Percentiles rank a stretch among this genome's conserved stretches.
Evolutionary conservation across 148 eudicot genomes (phyloP).

Genomic region (Vaccinium vitisidaea): DNA sequence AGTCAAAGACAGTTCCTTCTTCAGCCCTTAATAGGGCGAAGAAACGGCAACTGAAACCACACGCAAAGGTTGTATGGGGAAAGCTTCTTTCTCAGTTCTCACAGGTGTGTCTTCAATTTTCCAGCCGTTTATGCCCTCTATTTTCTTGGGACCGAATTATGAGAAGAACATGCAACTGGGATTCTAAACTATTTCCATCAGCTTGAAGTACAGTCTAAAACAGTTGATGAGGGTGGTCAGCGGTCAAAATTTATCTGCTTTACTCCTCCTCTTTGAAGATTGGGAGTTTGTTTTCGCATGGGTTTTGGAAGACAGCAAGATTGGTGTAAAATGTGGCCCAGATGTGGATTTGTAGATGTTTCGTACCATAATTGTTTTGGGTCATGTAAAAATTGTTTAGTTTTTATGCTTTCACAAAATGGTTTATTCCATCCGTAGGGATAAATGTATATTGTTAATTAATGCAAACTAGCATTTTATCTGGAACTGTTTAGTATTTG

Average conservation of each 20-base stretch:
- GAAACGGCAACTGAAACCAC: constrained; percentile 41
- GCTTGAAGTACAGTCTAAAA: neutral
- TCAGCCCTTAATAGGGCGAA: constrained; percentile 39
- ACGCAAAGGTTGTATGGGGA: constrained; percentile 64
- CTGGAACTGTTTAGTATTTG: neutral
- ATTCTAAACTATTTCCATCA: neutral
- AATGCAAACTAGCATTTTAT: neutral
- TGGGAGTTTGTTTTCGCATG: neutral
- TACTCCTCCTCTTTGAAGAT: neutral
- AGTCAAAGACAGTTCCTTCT: constrained; percentile 29
- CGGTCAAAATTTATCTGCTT: neutral
- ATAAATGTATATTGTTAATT: neutral
- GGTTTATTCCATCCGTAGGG: neutral
- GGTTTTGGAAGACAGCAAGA: neutral
- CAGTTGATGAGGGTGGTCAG: neutral
- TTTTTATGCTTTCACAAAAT: neutral
- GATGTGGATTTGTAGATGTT: neutral
- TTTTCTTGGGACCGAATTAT: neutral
- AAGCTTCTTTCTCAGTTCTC: constrained; percentile 84
- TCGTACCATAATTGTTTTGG: neutral
- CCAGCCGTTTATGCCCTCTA: neutral
- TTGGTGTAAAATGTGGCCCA: neutral
- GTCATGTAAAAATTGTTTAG: neutral
- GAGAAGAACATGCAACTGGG: neutral
- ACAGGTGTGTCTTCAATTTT: constrained; percentile 50